A percentile compares a stretch with the other conserved stretches of the same genome.
These are phyloP conservation scores for Diplosphaera chodatii DNA, from an alignment of 139 green algal genomes.

Conservation along the genomic window DNA sequence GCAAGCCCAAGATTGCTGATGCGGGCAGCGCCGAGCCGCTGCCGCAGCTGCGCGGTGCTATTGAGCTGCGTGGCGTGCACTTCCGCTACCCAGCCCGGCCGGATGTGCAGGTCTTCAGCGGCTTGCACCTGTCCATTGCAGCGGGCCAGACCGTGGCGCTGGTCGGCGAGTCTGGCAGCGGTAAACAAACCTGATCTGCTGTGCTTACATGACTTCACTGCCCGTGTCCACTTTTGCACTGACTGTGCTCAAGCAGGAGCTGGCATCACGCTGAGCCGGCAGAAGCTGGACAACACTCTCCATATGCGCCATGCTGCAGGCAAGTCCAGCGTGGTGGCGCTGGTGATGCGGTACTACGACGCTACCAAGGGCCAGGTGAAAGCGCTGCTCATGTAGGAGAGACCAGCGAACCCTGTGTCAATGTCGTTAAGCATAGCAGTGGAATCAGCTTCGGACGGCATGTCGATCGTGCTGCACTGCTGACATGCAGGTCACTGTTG, in stretches of 20 bases:
- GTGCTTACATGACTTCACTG: too few species aligned
- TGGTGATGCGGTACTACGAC: conserved; percentile 93
- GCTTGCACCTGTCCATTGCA: conserved; percentile 53
- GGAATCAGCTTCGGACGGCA: too few species aligned
- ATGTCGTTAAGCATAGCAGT: too few species aligned
- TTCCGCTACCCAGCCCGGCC: conserved; percentile 72
- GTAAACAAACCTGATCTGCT: too few species aligned
- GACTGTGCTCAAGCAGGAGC: too few species aligned
- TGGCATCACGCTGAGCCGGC: too few species aligned
- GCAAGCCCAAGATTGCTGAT: conserved; percentile 9
- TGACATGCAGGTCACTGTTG: conserved; percentile 49
- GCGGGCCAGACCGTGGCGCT: conserved; percentile 83
- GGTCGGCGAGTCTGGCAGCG: conserved; percentile 74
- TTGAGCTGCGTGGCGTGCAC: neutral
- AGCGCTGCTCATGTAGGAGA: too few species aligned
- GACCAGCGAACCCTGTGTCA: too few species aligned
- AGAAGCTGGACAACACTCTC: too few species aligned
- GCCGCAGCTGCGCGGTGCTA: neutral
- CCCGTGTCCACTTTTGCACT: too few species aligned
- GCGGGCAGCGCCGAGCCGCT: neutral
- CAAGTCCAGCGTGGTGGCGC: conserved; percentile 84
- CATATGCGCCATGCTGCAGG: too few species aligned
- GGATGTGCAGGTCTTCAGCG: conserved; percentile 51
- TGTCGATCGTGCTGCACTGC: too few species aligned
- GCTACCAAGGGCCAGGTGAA: conserved; percentile 34